These are phyloP conservation scores for Sambucus nigra DNA, from an alignment of 129 eudicot genomes.

Conservation along the genomic window DNA sequence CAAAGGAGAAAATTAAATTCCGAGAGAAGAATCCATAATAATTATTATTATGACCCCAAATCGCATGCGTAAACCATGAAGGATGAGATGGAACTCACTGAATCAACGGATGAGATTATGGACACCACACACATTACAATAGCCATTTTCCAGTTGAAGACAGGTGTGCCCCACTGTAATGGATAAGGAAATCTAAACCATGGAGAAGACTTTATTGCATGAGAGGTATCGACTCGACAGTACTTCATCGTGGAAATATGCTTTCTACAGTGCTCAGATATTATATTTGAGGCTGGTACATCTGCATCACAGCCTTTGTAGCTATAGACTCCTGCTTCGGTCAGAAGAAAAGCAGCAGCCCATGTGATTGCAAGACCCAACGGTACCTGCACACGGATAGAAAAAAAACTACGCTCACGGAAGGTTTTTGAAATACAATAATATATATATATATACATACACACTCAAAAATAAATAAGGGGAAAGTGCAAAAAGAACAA, in stretches of 20 bases:
- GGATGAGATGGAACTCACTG: constrained; percentile 42
- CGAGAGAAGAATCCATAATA: too few relatives aligned
- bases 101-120: constrained; percentile 80
- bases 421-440: neutral
- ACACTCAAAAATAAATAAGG: neutral
- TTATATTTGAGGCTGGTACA: constrained; percentile 70
- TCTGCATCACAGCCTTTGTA: constrained; percentile 74
- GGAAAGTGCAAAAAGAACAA: neutral
- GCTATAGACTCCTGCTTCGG: constrained; percentile 83
- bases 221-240: constrained; percentile 83
- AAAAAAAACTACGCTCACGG: constrained; percentile 3
- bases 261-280: constrained; percentile 82
- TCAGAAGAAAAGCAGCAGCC: constrained; percentile 72
- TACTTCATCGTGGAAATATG: constrained; percentile 64
- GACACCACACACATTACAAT: constrained; percentile 90
- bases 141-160: constrained; percentile 81
- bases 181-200: constrained; percentile 99
- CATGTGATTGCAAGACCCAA: constrained; percentile 84
- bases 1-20: too few relatives aligned
- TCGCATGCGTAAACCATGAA: neutral
- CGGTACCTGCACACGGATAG: constrained; percentile 54
- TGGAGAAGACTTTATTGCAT: constrained; percentile 66
- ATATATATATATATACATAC: neutral
- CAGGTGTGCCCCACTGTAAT: constrained; percentile 92
- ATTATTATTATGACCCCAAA: too few relatives aligned